Evolutionary conservation across 768 basidiomycete genomes (phyloP).

Genomic region (Chalciporus chontae): DNA sequence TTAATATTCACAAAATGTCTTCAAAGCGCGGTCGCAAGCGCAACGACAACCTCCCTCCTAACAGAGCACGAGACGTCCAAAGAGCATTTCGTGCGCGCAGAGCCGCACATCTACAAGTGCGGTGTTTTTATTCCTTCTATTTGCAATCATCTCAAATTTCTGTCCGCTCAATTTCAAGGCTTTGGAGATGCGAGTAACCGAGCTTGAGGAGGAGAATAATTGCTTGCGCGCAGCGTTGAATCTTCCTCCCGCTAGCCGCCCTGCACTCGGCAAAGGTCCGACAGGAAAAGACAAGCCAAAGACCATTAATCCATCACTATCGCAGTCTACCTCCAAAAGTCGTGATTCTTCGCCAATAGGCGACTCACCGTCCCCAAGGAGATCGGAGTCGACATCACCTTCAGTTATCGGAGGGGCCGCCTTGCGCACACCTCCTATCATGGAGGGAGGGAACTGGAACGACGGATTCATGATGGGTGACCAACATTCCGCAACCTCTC

Average conservation of each 20-base stretch:
- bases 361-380: slow-evolving; percentile 43
- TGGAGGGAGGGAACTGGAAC: slow-evolving; percentile 53
- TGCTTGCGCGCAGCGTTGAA: slow-evolving; percentile 68
- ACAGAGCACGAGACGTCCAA: slow-evolving; percentile 83
- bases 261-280: slow-evolving; percentile 76
- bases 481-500: slow-evolving; percentile 32
- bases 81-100: slow-evolving; percentile 85
- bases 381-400: slow-evolving; percentile 34
- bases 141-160: slow-evolving; percentile 39
- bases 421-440: slow-evolving; percentile 41
- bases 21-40: slow-evolving; percentile 86
- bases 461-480: slow-evolving; percentile 53
- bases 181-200: slow-evolving; percentile 74
- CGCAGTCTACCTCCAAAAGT: slow-evolving; percentile 47
- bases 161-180: slow-evolving; percentile 47
- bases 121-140: slow-evolving; percentile 33
- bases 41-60: slow-evolving; percentile 58
- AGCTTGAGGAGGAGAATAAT: slow-evolving; percentile 82
- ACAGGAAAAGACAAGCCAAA: slow-evolving; percentile 85
- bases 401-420: slow-evolving; percentile 29
- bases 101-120: slow-evolving; percentile 81
- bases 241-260: slow-evolving; percentile 70
- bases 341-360: slow-evolving; percentile 65
- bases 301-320: slow-evolving; percentile 33
- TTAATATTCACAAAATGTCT: slow-evolving; percentile 50